A percentile compares a stretch with the other conserved stretches of the same genome.
These are phyloP conservation scores for Penicillium psychrofluorescens DNA, from an alignment of 495 filamentous ascomycete species.

Conservation along the genomic window DNA sequence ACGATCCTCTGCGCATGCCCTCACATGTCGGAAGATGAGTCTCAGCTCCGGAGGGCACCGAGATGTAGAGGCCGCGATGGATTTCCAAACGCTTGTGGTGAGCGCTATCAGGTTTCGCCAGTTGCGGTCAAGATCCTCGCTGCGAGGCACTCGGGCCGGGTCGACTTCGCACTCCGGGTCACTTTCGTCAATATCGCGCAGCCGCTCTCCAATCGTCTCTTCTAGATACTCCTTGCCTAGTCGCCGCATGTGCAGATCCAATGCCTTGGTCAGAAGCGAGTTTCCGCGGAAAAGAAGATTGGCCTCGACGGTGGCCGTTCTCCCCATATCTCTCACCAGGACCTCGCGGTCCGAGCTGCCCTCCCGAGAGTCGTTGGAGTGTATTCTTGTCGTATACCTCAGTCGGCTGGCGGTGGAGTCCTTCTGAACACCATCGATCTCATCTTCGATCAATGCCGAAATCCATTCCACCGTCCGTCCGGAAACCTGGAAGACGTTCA, in stretches of 20 bases:
- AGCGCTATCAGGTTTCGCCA: conserved; percentile 73
- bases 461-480: conserved; percentile 85
- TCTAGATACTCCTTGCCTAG: conserved; percentile 90
- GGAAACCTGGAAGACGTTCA: conserved; percentile 96
- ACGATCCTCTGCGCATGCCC: conserved; percentile 88
- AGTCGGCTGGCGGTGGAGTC: conserved; percentile 60
- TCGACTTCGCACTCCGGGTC: conserved; percentile 95
- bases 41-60: conserved; percentile 80
- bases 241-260: conserved; percentile 93
- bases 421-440: conserved; percentile 88
- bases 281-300: conserved; percentile 96
- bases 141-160: conserved; percentile 59
- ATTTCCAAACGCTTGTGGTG: conserved; percentile 77
- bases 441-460: conserved; percentile 86
- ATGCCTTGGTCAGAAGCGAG: conserved; percentile 84
- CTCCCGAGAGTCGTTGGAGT: conserved; percentile 71
- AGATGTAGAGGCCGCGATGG: conserved; percentile 62
- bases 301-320: conserved; percentile 62
- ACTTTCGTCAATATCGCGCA: conserved; percentile 77
- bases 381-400: conserved; percentile 68
- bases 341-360: conserved; percentile 53
- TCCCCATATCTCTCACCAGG: conserved; percentile 52
- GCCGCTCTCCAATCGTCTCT: conserved; percentile 76
- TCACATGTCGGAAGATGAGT: conserved; percentile 84
- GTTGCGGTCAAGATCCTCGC: conserved; percentile 73